phyloP scores from a whole-genome alignment of 129 eudicot species.

The Oenanthe sinensis region DNA sequence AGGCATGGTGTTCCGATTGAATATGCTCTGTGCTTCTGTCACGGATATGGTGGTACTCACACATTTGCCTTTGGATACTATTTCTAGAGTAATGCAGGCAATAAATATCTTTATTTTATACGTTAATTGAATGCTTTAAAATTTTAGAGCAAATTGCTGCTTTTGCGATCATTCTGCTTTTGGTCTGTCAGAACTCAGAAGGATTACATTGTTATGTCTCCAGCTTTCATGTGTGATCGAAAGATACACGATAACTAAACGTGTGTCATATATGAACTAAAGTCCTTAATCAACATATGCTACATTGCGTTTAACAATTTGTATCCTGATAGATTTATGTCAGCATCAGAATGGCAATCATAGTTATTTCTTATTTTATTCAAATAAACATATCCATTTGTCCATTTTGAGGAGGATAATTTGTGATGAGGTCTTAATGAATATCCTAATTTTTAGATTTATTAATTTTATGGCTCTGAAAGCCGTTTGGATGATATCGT shows the following conservation, averaged over 20 bases:
- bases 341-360: background rate
- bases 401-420: background rate
- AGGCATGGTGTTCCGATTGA: constrained; percentile 61
- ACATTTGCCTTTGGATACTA: constrained; percentile 62
- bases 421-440: background rate
- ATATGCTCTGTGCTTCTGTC: constrained; percentile 78
- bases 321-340: background rate
- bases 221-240: constrained; percentile 53
- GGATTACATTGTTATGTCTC: constrained; percentile 72
- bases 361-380: background rate
- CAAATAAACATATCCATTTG: background rate
- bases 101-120: too few relatives aligned
- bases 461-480: background rate
- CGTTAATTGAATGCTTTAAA: too few relatives aligned
- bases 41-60: constrained; percentile 97
- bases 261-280: constrained; percentile 16
- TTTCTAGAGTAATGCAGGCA: too few relatives aligned
- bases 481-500: background rate
- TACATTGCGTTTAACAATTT: background rate
- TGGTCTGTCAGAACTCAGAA: constrained; percentile 83
- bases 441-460: background rate
- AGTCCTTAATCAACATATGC: background rate
- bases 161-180: too few relatives aligned
- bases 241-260: constrained; percentile 61
- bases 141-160: too few relatives aligned